These are phyloP conservation scores for Apiospora malaysiana DNA, from an alignment of 2,329 filamentous ascomycete genomes.

Conservation along the genomic window DNA sequence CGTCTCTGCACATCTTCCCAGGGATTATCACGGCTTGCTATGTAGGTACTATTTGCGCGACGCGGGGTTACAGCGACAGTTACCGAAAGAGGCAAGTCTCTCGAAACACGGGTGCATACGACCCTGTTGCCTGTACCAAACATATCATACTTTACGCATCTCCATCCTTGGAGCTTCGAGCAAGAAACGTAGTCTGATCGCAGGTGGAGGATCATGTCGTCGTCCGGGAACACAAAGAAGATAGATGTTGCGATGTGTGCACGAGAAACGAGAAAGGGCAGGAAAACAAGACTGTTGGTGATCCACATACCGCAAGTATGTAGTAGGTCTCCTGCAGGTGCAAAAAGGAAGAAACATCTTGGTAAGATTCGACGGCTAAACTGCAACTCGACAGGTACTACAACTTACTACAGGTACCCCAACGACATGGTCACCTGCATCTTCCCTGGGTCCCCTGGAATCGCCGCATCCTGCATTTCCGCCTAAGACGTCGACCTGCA, in stretches of 20 bases:
- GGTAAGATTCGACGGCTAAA: conserved; percentile 22
- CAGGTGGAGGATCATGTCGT: not conserved
- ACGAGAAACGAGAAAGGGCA: not conserved
- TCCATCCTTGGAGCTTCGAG: not conserved
- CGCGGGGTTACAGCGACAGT: conserved; percentile 18
- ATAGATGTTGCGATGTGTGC: conserved; percentile 2
- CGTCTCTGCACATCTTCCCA: not conserved
- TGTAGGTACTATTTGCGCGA: conserved; percentile 5
- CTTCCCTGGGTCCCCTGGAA: conserved; percentile 6
- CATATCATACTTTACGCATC: conserved; percentile 16
- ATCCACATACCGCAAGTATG: not conserved
- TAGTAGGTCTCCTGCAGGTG: conserved; percentile 12
- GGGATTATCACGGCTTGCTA: conserved; percentile 17
- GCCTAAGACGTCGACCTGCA: conserved; percentile 24
- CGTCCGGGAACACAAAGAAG: conserved; percentile 5
- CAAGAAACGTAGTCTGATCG: not conserved
- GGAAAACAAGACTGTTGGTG: not conserved
- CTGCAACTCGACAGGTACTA: not conserved
- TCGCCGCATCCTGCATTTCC: conserved; percentile 21
- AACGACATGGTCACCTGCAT: conserved; percentile 19
- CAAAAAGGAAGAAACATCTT: not conserved
- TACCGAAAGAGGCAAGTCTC: conserved; percentile 13
- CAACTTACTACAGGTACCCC: conserved; percentile 14
- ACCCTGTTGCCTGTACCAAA: not conserved
- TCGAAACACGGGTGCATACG: conserved; percentile 8